Base-by-base conservation (phyloP, 345 rosid species). In the Melaleuca quinquenervia region DNA sequence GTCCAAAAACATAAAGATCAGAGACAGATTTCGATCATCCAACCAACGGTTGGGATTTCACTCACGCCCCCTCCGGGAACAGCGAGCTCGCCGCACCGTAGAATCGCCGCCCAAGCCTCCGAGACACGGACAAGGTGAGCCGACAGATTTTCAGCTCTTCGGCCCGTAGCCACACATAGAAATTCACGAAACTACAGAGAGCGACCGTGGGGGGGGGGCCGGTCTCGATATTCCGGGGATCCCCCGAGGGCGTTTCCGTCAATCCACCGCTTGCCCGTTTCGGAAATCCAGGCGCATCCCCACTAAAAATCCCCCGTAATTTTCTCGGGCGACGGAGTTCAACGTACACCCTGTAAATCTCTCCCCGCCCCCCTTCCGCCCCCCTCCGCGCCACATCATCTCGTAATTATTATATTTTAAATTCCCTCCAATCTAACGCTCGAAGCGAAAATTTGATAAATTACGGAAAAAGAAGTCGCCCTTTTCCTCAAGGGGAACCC, bases 251-350 rank as follows among this genome's bases (percentile, higher is more conserved):
- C 82, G 62, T 76, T 51, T 52, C 8, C 52, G 87, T 62, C 82
- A 86, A 74, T 64, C 1, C 45, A 16, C 0, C 9, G 75, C 20
- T 5, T 26, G 52, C 6, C 48, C 11, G 89, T 87, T 87, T 87
- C 89, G 89, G 50, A 86, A 87, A 85, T 89, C 87, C 88, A 64
- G 91, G 87, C 85, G 89, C 85, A 82, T 76, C 84, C 86, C 85
- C 90, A 84, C 76, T 64, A 89, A 82, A 64, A 75, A 86, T 32
- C 56, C 78, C 85, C 86, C 89, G 86, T 27, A 83, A 89, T 85
- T 85, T 83, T 78, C 87, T 87, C 86, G 85, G 83, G 82, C 85
- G 89, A 85, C 85, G 76, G 3, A 64, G 76, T 64, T 64, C 76
- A 64, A 87, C 87, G 78, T 85, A 89, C 90, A 87, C 82, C 86